Evolutionary conservation across 306 rosid genomes (phyloP).

Genomic region (Quercus berberidifolia): DNA sequence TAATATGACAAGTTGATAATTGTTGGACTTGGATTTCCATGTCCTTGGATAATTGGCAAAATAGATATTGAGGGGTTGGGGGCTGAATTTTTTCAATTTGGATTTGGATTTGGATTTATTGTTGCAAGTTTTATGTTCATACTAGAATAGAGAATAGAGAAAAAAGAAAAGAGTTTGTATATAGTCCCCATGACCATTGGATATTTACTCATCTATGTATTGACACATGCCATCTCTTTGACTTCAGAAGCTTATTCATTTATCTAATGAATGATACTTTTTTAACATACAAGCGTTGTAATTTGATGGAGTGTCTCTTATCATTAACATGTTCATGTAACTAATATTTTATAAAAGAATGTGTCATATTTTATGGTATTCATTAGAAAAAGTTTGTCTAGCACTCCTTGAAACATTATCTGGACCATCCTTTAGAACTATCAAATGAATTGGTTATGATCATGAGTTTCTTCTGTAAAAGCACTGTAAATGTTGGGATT

Average conservation of each 20-base stretch:
- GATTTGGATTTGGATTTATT: too few relatives aligned
- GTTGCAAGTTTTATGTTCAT: too few relatives aligned
- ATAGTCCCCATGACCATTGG: too few relatives aligned
- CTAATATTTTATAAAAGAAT: not conserved
- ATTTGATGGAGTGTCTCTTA: not conserved
- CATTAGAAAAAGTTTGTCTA: not conserved
- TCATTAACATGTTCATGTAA: not conserved
- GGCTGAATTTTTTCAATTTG: too few relatives aligned
- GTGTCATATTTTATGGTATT: not conserved
- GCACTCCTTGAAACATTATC: not conserved
- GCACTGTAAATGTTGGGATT: not conserved
- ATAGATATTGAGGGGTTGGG: too few relatives aligned
- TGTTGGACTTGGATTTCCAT: too few relatives aligned
- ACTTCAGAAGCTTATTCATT: not conserved
- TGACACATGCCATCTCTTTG: not conserved
- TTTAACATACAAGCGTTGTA: not conserved
- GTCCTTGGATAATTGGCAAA: too few relatives aligned
- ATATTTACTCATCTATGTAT: too few relatives aligned
- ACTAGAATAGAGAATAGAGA: too few relatives aligned
- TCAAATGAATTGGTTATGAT: not conserved
- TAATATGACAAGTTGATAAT: too few relatives aligned
- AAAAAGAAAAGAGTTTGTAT: too few relatives aligned
- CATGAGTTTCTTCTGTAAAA: not conserved
- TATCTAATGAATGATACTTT: not conserved
- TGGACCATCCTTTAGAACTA: not conserved